These are phyloP conservation scores for Ascocoryne sarcoides DNA, from an alignment of 2,329 filamentous ascomycete genomes.

Conservation along the genomic window DNA sequence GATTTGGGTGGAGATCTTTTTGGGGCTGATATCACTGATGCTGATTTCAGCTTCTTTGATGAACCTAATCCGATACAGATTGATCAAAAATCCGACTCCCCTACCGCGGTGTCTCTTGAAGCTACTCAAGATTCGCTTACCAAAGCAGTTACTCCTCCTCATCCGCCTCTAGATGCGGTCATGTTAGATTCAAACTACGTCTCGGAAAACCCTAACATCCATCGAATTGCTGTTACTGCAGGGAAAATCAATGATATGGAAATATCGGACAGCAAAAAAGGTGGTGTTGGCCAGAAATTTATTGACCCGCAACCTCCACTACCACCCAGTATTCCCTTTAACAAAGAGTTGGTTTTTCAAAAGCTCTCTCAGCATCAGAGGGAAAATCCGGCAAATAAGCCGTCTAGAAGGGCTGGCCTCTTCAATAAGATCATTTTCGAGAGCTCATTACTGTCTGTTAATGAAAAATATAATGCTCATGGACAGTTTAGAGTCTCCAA, in stretches of 20 bases:
- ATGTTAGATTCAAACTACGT: not conserved
- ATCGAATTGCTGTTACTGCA: not conserved
- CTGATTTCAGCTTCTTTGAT: constrained; percentile 79
- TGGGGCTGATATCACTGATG: constrained; percentile 65
- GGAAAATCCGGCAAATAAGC: not conserved
- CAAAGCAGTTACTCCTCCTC: not conserved
- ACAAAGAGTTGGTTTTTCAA: constrained; percentile 25
- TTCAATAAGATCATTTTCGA: constrained; percentile 27
- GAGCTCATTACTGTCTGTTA: constrained; percentile 21
- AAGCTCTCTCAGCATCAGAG: constrained; percentile 12
- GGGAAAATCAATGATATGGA: not conserved
- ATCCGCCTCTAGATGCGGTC: not conserved
- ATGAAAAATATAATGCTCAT: constrained; percentile 25
- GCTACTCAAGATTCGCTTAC: constrained; percentile 2
- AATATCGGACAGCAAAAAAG: not conserved
- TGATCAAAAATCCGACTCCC: constrained; percentile 14
- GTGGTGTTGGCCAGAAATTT: not conserved
- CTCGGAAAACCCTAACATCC: not conserved
- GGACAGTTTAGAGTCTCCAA: constrained; percentile 23
- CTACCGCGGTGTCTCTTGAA: constrained; percentile 2
- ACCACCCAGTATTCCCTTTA: constrained; percentile 15
- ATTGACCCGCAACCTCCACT: not conserved
- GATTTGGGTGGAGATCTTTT: constrained; percentile 64
- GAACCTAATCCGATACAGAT: constrained; percentile 37
- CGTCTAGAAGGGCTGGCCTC: constrained; percentile 17